Evolutionary conservation across 257 asterid species (phyloP), one percentile per base, ranked within the genome.

Genomic region (Solanum neorickii): DNA sequence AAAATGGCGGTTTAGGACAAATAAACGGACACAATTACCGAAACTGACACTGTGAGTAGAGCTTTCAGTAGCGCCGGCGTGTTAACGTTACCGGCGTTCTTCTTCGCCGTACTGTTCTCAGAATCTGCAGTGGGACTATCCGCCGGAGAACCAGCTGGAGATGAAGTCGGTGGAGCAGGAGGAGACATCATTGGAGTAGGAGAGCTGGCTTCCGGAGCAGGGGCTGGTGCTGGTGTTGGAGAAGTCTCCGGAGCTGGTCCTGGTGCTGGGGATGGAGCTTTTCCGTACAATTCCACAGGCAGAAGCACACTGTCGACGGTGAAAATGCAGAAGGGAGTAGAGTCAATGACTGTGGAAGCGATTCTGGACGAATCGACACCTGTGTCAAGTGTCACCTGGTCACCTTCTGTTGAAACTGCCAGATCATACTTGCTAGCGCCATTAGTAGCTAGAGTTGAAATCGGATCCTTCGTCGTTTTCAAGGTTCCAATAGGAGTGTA

Each of bases 331-430:
- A 97, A 91, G 11, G 99, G 99, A 7, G 99, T 94, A 0, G 98
- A 91, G 77, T 97, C 99, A 39, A 95, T 86, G 59, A 97, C 95
- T 0, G 99, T 97, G 29, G 98, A 94, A 10, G 99, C 98, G 87
- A 97, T 90, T n/a, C 98, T 90, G 12, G 98, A 95, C 3, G 92
- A 56, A 91, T 94, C 98, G 2, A 97, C 98, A 20, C 99, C 99
- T 82, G 99, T 93, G 90, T 91, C 91, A 73, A 97, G 94, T 2
- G 92, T 93, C 6, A 97, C 98, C 6, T 98, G 93, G 87, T 95
- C 99, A 29, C 98, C 99, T 66, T 93, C 93, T 1, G 93, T 94
- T 70, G 83, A 82, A 21, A 95, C 95, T 52, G 89, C 52, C 87
- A 97, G 90, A 27, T 93, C 97, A 15, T 93, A 95, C 68, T 97